A percentile compares a stretch with the other conserved stretches of the same genome.
Conservation (phyloP, 805 yeast species). For the Candida ulmi region DNA sequence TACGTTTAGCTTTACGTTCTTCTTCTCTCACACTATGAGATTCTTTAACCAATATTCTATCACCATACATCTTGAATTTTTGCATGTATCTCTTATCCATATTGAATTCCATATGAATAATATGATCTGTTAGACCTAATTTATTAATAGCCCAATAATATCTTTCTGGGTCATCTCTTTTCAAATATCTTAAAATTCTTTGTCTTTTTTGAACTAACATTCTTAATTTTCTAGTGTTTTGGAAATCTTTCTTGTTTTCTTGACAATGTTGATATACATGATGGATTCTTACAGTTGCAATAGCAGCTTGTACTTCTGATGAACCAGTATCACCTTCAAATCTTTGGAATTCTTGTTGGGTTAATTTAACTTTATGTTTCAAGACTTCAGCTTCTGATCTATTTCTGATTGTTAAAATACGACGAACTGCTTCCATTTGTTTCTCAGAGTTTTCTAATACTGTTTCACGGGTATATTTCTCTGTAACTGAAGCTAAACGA, state of each 20-base stretch:
- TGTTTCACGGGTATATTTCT: conserved; percentile 17
- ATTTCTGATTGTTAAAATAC: conserved; percentile 73
- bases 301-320: conserved; percentile 94
- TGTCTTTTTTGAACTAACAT: conserved; percentile 89
- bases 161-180: conserved; percentile 70
- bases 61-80: conserved; percentile 74
- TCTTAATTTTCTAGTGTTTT: conserved; percentile 65
- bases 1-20: conserved; percentile 41
- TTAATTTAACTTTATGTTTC: conserved; percentile 55
- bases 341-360: conserved; percentile 75
- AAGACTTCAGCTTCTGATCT: conserved; percentile 52
- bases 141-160: conserved; percentile 85
- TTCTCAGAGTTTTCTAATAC: conserved; percentile 39
- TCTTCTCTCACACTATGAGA: conserved; percentile 43
- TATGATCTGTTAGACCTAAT: conserved; percentile 80
- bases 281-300: conserved; percentile 75
- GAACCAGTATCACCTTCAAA: conserved; percentile 91
- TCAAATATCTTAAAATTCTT: conserved; percentile 72
- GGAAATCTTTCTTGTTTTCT: conserved; percentile 65
- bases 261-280: conserved; percentile 69
- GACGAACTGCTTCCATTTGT: conserved; percentile 61
- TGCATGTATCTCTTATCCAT: conserved; percentile 75
- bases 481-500: conserved; percentile 48
- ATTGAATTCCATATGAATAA: conserved; percentile 73
- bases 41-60: conserved; percentile 54